Conservation (phyloP, 2,329 filamentous ascomycete species). For the Lecanicillium sp. region DNA sequence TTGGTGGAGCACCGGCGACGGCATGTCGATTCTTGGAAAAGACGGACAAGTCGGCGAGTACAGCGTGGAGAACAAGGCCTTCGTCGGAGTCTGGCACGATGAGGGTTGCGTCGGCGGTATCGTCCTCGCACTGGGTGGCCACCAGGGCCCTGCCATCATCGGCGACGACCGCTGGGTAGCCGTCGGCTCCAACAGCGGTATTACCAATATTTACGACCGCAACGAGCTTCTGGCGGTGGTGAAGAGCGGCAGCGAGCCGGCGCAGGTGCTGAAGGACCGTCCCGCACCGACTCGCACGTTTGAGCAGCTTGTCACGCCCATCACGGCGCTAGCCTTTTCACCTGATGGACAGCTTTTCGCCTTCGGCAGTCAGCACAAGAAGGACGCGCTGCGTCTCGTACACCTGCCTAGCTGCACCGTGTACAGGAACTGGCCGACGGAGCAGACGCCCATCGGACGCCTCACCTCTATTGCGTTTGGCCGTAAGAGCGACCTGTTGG, state of each 20-base stretch:
- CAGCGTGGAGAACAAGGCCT: slow-evolving; percentile 60
- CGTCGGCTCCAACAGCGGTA: slow-evolving; percentile 77
- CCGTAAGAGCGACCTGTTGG: slow-evolving; percentile 61
- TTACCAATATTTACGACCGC: slow-evolving; percentile 92
- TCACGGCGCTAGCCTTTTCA: slow-evolving; percentile 73
- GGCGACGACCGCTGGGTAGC: slow-evolving; percentile 87
- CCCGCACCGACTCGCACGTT: slow-evolving; percentile 69
- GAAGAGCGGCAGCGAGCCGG: slow-evolving; percentile 16
- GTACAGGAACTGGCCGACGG: slow-evolving; percentile 95
- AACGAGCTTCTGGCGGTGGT: slow-evolving; percentile 48
- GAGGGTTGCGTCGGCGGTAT: slow-evolving; percentile 85
- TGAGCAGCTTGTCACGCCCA: slow-evolving; percentile 82
- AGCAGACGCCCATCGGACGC: slow-evolving; percentile 78
- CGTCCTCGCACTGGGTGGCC: slow-evolving; percentile 71
- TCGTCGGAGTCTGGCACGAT: slow-evolving; percentile 80
- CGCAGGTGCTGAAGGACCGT: slow-evolving; percentile 50
- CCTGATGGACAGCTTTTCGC: slow-evolving; percentile 85
- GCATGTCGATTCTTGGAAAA: slow-evolving; percentile 75
- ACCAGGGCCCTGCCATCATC: slow-evolving; percentile 51
- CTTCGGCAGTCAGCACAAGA: slow-evolving; percentile 81
- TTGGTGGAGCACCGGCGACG: slow-evolving; percentile 84
- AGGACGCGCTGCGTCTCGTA: slow-evolving; percentile 78
- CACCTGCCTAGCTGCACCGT: slow-evolving; percentile 90
- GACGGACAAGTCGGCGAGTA: slow-evolving; percentile 91
- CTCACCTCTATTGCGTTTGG: slow-evolving; percentile 70